phyloP scores from a whole-genome alignment of 2,329 filamentous ascomycete species.

The Trichoderma sp. region DNA sequence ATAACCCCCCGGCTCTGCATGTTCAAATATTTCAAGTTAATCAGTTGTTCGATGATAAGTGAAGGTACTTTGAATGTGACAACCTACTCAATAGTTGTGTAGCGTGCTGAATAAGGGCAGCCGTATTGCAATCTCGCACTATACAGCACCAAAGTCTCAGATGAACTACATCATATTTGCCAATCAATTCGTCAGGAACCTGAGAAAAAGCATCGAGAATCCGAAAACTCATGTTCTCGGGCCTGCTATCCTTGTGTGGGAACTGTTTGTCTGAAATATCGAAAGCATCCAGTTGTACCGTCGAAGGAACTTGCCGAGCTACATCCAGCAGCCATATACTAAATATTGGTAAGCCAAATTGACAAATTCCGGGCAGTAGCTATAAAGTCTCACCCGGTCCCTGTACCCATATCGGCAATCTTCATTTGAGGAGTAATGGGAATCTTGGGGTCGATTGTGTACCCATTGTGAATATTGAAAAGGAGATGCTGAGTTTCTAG shows the following conservation, averaged over 20 bases:
- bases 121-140: background rate
- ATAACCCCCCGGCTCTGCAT: slow-evolving; percentile 2
- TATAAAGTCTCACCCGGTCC: slow-evolving; percentile 14
- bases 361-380: no score
- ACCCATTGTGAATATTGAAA: slow-evolving; percentile 22
- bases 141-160: slow-evolving; percentile 12
- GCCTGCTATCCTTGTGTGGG: background rate
- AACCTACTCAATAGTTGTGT: background rate
- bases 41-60: background rate
- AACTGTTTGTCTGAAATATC: slow-evolving; percentile 28
- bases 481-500: slow-evolving; percentile 26
- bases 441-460: slow-evolving; percentile 23
- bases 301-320: slow-evolving; percentile 16
- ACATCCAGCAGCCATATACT: slow-evolving; percentile 27
- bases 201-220: slow-evolving; percentile 4
- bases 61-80: background rate
- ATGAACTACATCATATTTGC: slow-evolving; percentile 27
- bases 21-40: background rate
- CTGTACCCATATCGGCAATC: slow-evolving; percentile 26
- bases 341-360: background rate
- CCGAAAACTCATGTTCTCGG: slow-evolving; percentile 8
- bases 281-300: slow-evolving; percentile 24
- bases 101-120: slow-evolving; percentile 1
- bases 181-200: background rate
- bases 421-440: slow-evolving; percentile 14